phyloP scores from a whole-genome alignment of 2,329 filamentous ascomycete species.

The Nemania serpens region DNA sequence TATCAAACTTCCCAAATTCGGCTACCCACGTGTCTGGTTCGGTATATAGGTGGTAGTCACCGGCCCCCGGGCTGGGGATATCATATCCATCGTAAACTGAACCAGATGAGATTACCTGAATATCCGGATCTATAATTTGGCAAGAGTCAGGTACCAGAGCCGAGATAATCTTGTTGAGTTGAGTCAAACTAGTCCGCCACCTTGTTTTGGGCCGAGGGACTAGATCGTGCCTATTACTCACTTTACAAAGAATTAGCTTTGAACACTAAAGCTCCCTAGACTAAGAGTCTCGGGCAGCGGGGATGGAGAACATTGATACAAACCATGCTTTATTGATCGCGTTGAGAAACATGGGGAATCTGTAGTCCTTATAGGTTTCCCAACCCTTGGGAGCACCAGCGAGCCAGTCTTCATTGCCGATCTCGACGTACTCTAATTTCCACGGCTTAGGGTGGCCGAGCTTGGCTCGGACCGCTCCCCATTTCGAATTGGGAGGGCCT shows the following conservation, averaged over 20 bases:
- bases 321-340: constrained; percentile 57
- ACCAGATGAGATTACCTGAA: constrained; percentile 59
- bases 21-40: constrained; percentile 55
- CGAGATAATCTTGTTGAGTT: not conserved
- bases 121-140: constrained; percentile 51
- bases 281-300: not conserved
- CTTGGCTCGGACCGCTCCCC: constrained; percentile 61
- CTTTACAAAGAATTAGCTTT: constrained; percentile 8
- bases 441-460: constrained; percentile 67
- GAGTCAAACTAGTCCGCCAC: not conserved
- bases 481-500: constrained; percentile 57
- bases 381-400: constrained; percentile 52
- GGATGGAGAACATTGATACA: not conserved
- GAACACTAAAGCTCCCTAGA: not conserved
- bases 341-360: constrained; percentile 63
- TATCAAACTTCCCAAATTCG: constrained; percentile 59
- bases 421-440: constrained; percentile 63
- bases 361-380: constrained; percentile 56
- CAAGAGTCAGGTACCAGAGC: not conserved
- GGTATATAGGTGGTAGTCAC: constrained; percentile 58
- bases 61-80: constrained; percentile 49
- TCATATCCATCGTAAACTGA: constrained; percentile 49
- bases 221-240: not conserved
- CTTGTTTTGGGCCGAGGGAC: not conserved
- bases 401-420: constrained; percentile 72